These are phyloP conservation scores for Xerophyta viscosa DNA, from an alignment of 106 monocot species.

Conservation along the genomic window DNA sequence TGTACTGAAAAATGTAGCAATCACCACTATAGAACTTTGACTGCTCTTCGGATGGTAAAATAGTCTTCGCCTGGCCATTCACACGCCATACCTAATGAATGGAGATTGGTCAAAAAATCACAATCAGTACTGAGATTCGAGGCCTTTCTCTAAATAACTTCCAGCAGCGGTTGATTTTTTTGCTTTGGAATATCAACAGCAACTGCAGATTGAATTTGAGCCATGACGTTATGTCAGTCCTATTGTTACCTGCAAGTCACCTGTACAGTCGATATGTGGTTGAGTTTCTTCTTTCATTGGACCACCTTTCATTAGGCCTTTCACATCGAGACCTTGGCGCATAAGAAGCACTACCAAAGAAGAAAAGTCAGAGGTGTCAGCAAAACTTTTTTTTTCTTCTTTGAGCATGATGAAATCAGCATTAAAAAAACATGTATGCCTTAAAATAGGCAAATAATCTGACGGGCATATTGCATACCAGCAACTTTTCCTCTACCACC, in stretches of 20 bases:
- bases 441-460: no score
- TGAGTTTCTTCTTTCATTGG: slow-evolving; percentile 79
- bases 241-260: slow-evolving; percentile 66
- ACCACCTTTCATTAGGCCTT: slow-evolving; percentile 68
- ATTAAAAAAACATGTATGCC: no score
- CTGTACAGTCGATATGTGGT: slow-evolving; percentile 85
- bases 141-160: no score
- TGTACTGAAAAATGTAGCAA: slow-evolving; percentile 94
- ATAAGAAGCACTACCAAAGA: slow-evolving; percentile 63
- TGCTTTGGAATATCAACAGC: no score
- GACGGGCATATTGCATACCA: slow-evolving; percentile 42
- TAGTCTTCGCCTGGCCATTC: slow-evolving; percentile 67
- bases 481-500: slow-evolving; percentile 93
- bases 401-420: no score
- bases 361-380: no score
- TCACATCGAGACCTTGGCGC: slow-evolving; percentile 87
- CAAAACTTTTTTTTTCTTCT: no score
- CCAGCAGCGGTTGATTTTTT: background rate
- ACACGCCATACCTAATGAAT: slow-evolving; percentile 97
- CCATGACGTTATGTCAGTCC: no score
- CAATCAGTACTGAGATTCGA: no score
- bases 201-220: no score
- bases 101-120: no score
- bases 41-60: slow-evolving; percentile 59
- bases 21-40: slow-evolving; percentile 88